Conservation (phyloP, 208 protist species). For the Leishmania turanica region DNA sequence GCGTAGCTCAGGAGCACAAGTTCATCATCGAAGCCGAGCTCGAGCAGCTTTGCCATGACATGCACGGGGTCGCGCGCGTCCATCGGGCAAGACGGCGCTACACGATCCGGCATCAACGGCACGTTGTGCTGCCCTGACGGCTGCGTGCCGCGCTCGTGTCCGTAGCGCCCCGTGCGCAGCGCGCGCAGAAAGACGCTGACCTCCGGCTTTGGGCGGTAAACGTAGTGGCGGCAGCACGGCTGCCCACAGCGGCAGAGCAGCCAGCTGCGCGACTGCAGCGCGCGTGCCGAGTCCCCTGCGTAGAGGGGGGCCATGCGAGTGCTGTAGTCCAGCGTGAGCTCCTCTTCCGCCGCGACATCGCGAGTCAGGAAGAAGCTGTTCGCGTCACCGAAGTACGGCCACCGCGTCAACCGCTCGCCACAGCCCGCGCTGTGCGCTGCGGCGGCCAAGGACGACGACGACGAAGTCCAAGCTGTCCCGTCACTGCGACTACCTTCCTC, state of each 20-base stretch:
- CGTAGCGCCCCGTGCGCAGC: neutral
- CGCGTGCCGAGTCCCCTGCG: constrained; percentile 26
- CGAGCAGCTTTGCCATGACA: constrained; percentile 35
- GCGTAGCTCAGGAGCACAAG: constrained; percentile 51
- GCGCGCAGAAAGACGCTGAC: constrained; percentile 12
- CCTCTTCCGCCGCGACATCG: constrained; percentile 62
- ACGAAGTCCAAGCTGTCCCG: neutral
- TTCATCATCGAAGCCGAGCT: constrained; percentile 66
- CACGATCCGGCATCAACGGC: neutral
- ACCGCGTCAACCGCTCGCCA: constrained; percentile 38
- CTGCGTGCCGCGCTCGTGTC: neutral
- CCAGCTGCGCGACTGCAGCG: constrained; percentile 32
- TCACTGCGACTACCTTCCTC: neutral
- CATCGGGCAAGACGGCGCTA: neutral
- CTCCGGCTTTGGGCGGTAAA: constrained; percentile 38
- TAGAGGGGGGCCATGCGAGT: constrained; percentile 56
- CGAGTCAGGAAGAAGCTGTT: constrained; percentile 78
- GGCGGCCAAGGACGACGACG: neutral
- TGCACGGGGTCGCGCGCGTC: constrained; percentile 15
- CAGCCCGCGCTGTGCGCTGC: constrained; percentile 10
- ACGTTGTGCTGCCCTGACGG: neutral
- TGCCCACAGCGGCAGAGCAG: constrained; percentile 58
- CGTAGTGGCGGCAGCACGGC: constrained; percentile 55
- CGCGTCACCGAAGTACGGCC: constrained; percentile 60
- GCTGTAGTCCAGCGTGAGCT: constrained; percentile 79